Evolutionary conservation across 2,329 filamentous ascomycete species (phyloP).

Genomic region (Aspergillus pseudoterreus): DNA sequence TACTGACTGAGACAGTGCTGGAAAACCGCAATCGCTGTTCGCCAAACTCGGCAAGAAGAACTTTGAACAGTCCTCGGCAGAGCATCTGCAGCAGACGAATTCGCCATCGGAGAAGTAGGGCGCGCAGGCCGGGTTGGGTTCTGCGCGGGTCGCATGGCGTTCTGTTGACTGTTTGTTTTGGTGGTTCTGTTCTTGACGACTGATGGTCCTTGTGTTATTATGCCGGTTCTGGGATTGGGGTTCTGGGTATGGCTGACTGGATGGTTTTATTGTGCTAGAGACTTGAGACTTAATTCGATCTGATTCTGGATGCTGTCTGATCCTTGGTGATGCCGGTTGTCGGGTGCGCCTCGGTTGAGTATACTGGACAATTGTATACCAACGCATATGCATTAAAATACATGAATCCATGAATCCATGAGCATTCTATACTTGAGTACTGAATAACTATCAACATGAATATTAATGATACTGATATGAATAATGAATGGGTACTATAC

Average conservation of each 20-base stretch:
- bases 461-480: not conserved
- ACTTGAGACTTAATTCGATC: too few species aligned
- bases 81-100: slow-evolving; percentile 4
- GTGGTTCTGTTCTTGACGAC: slow-evolving; percentile 5
- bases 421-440: too few species aligned
- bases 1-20: slow-evolving; percentile 22
- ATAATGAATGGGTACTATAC: not conserved
- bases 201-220: not conserved
- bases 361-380: too few species aligned
- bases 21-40: slow-evolving; percentile 44
- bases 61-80: slow-evolving; percentile 35
- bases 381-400: too few species aligned
- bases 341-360: too few species aligned
- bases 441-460: too few species aligned
- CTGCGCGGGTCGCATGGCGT: slow-evolving; percentile 6
- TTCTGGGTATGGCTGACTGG: not conserved
- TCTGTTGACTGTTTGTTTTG: slow-evolving; percentile 2
- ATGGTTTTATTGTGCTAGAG: not conserved
- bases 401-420: too few species aligned
- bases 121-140: too few species aligned
- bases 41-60: slow-evolving; percentile 46
- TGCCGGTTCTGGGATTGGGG: slow-evolving; percentile 1
- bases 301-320: too few species aligned
- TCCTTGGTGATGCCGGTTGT: too few species aligned
- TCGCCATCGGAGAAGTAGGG: not conserved